A percentile compares a stretch with the other conserved stretches of the same genome.
These are phyloP conservation scores for Calonectria hawksworthii DNA, from an alignment of 2,329 filamentous ascomycete genomes.

Conservation along the genomic window DNA sequence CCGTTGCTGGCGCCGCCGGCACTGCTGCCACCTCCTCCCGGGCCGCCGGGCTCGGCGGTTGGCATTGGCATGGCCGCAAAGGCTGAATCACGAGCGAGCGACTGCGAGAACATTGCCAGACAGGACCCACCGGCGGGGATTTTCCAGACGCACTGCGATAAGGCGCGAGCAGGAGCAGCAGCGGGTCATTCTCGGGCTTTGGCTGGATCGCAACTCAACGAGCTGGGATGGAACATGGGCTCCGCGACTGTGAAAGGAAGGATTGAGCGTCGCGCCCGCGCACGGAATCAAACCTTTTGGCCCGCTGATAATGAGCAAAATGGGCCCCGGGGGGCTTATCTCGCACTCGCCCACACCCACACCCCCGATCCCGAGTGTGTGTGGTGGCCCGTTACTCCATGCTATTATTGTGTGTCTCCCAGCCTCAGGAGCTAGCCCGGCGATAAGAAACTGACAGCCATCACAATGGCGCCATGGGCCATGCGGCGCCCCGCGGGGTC, in stretches of 20 bases:
- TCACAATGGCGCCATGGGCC: neutral
- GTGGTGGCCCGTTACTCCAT: constrained; percentile 21
- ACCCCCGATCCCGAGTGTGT: neutral
- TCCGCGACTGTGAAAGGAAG: constrained; percentile 21
- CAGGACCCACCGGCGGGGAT: constrained; percentile 38
- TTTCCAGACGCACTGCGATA: constrained; percentile 41
- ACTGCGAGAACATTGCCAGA: constrained; percentile 41
- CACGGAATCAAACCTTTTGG: constrained; percentile 14
- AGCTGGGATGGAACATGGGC: constrained; percentile 28
- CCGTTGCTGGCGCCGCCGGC: constrained; percentile 12
- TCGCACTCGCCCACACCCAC: neutral
- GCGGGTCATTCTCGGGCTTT: constrained; percentile 38
- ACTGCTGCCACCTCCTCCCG: constrained; percentile 23
- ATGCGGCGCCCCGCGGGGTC: constrained; percentile 38
- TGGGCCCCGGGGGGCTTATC: constrained; percentile 13
- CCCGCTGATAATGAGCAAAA: constrained; percentile 7
- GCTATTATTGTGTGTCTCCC: constrained; percentile 1
- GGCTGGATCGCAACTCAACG: constrained; percentile 9
- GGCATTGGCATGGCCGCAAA: constrained; percentile 33
- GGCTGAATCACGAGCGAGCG: constrained; percentile 36
- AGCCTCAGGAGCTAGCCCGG: neutral
- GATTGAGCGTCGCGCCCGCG: constrained; percentile 12
- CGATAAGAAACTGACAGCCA: constrained; percentile 13
- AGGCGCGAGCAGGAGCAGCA: constrained; percentile 35
- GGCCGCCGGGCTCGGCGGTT: constrained; percentile 33